Base-by-base conservation (phyloP, 345 rosid species). In the Schrenkiella parvula region DNA sequence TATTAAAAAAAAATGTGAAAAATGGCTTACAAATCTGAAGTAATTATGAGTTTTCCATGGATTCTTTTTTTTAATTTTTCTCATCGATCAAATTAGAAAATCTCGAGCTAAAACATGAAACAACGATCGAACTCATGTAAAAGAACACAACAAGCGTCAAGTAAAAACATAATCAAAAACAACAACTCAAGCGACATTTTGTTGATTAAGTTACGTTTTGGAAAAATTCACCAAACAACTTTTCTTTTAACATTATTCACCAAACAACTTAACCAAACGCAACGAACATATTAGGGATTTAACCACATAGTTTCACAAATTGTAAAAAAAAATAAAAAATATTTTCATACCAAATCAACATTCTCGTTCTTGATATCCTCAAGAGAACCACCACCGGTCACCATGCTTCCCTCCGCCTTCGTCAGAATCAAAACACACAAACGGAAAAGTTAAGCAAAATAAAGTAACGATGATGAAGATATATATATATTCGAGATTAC, bases 341-440 rank as follows among this genome's bases (percentile, higher is more conserved):
- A n/a, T 4, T 1, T 0, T 32, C 50, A 17, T 75, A 75, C 79
- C 79, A 75, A 35, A 75, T 75, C 79, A 75, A 75, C 74, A 42
- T 41, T 75, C 50, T 75, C 79, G 69, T 75, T 75, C 67, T 25
- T 69, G 5, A 75, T 75, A 61, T 75, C 58, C 48, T 60, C 68
- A 18, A 75, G 69, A 34, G 55, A 73, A 32, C 57, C 71, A 43
- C 71, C 77, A 17, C 41, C 41, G 10, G 11, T 25, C 39, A 66
- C 72, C 78, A 73, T 73, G n/a, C 15, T 47, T 34, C 32, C 18
- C 63, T 71, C 54, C 21, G 62, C 46, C 51, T 41, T 62, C 6
- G 2, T 52, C 44, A 43, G 54, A 42, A 42, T 10, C 64, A 43
- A 25, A 31, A 42, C 1, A 70, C 19, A 12, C 12, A 17, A 17